A percentile compares a stretch with the other conserved stretches of the same genome.
These are phyloP conservation scores for Kandelia obovata DNA, from an alignment of 345 rosid species.

Conservation along the genomic window DNA sequence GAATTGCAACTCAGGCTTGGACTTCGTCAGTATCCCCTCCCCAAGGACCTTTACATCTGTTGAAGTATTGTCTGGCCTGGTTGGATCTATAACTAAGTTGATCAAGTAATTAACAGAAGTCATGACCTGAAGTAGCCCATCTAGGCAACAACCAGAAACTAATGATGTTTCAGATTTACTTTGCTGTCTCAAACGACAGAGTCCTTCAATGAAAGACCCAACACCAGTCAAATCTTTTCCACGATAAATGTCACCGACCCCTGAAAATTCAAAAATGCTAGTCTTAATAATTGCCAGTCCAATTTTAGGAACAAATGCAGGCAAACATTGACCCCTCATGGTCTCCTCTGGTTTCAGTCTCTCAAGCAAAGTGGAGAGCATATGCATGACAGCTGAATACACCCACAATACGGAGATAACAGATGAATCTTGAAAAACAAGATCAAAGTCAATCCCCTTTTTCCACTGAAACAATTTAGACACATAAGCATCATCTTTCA, in stretches of 20 bases:
- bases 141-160: constrained; percentile 69
- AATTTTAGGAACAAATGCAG: constrained; percentile 82
- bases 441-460: constrained; percentile 28
- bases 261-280: constrained; percentile 45
- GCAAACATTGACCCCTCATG: constrained; percentile 45
- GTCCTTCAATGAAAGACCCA: constrained; percentile 46
- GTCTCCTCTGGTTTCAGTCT: constrained; percentile 44
- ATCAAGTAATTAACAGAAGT: constrained; percentile 53
- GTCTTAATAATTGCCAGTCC: constrained; percentile 67
- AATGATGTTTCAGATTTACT: constrained; percentile 48
- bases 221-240: constrained; percentile 32
- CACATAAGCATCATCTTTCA: constrained; percentile 28
- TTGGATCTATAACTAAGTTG: constrained; percentile 43
- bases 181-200: constrained; percentile 55
- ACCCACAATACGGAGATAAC: constrained; percentile 59
- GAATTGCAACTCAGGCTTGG: constrained; percentile 45
- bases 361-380: constrained; percentile 67
- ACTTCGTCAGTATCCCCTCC: constrained; percentile 53
- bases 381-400: constrained; percentile 57
- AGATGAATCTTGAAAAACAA: constrained; percentile 24
- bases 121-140: constrained; percentile 47
- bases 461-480: constrained; percentile 39
- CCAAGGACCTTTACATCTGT: constrained; percentile 59
- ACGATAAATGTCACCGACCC: constrained; percentile 9
- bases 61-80: constrained; percentile 35